Conservation (phyloP, 129 eudicot species). For the Centella asiatica region DNA sequence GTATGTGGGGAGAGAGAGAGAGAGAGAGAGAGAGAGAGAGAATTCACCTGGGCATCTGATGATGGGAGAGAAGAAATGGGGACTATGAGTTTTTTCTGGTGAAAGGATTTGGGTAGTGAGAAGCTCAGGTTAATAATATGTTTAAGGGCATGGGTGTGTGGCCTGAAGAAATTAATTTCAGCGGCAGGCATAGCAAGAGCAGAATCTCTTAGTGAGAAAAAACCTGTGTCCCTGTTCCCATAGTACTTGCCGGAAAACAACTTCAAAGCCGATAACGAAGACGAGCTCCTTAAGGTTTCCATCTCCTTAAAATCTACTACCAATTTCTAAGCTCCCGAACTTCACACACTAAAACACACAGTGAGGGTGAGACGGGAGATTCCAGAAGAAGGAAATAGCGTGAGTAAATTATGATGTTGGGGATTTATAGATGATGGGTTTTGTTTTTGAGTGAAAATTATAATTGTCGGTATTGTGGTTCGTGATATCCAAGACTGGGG, state of each 20-base stretch:
- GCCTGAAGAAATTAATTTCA: conserved; percentile 1
- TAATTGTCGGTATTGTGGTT: neutral
- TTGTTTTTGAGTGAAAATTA: neutral
- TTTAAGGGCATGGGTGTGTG: neutral
- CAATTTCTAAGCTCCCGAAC: too few species aligned
- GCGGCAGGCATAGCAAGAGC: neutral
- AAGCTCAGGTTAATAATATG: neutral
- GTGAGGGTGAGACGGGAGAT: neutral
- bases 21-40: conserved; percentile 13
- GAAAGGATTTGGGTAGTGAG: neutral
- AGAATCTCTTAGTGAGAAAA: neutral
- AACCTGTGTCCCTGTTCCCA: neutral
- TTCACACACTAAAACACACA: conserved; percentile 8
- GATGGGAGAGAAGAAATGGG: conserved; percentile 7
- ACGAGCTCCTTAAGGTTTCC: conserved; percentile 5
- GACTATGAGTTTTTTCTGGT: neutral
- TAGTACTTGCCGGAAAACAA: conserved; percentile 1
- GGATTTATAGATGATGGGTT: neutral
- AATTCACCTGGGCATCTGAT: conserved; percentile 10
- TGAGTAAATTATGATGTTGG: neutral
- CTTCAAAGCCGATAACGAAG: neutral
- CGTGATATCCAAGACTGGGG: conserved; percentile 9
- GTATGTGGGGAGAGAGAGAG: neutral
- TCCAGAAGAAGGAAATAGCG: conserved; percentile 2
- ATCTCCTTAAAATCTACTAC: neutral